phyloP scores from a whole-genome alignment of 2,329 filamentous ascomycete species.

The Cryphonectria japonica region DNA sequence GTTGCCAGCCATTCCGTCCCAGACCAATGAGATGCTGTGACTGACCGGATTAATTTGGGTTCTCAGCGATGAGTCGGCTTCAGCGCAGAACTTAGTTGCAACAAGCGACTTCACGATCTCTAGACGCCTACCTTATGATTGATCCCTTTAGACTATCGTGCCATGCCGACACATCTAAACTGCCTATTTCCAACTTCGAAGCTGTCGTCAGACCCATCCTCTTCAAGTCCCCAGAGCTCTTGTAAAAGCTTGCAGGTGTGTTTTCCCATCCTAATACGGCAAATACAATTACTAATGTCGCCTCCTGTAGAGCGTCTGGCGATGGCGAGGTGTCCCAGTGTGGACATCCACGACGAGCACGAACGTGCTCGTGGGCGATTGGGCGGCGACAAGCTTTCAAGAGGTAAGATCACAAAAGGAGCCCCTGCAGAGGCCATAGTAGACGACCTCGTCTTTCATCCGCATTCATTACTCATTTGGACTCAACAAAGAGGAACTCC shows the following conservation, averaged over 20 bases:
- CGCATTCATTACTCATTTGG: not conserved
- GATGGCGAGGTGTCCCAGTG: not conserved
- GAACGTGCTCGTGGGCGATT: not conserved
- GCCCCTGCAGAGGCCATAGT: not conserved
- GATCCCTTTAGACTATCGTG: not conserved
- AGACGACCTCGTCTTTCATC: not conserved
- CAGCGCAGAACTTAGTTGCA: not conserved
- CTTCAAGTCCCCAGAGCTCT: not conserved
- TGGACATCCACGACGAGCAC: not conserved
- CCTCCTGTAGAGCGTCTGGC: not conserved
- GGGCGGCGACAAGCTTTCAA: not conserved
- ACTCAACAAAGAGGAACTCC: not conserved
- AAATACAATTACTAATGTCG: not conserved
- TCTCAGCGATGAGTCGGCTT: not conserved
- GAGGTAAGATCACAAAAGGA: not conserved
- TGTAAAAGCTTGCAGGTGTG: not conserved
- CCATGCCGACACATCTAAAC: not conserved
- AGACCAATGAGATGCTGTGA: not conserved
- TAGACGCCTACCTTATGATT: not conserved
- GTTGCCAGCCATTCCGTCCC: not conserved
- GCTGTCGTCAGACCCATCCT: not conserved
- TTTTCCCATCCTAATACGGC: not conserved
- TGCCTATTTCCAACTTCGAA: not conserved
- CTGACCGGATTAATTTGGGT: not conserved
- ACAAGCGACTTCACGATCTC: not conserved